Base-by-base conservation (phyloP, 2,329 filamentous ascomycete genomes). In the Fusarium denticulatum region DNA sequence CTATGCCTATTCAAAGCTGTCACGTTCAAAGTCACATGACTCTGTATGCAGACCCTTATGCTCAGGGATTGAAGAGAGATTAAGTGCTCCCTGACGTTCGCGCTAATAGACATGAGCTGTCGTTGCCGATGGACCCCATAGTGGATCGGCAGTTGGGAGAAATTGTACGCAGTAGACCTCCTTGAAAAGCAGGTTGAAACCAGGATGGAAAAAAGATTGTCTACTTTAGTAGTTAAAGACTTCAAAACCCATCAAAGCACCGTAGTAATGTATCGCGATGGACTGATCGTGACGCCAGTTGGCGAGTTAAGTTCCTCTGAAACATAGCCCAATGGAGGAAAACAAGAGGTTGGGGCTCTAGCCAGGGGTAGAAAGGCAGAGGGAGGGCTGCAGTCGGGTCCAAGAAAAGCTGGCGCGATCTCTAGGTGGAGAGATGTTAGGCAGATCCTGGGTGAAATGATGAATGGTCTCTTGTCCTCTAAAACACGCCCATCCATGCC, bases 361-460 rank as follows among this genome's bases (percentile, higher is more conserved):
- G 39, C 50, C 55, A 71, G 71, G 71, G 67, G 52, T 43, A 57
- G 60, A 56, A 42, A 50, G 56, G 42, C n/a, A 64, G 43, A 55
- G 60, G 28, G 28, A 34, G 47, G 47, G 50, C 60, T 47, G 43
- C 50, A 68, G 69, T 37, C 36, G 36, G 36, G 18, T 57, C 68
- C 39, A 67, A 55, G 57, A 67, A 69, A 57, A 73, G 60, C 64
- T 77, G 74, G 76, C 69, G 76, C 76, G 74, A 78, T 78, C 76
- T 78, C 40, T 75, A 57, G 61, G 75, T 78, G 76, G 76, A 69
- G 71, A 78, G 69, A 78, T 76, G 64, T 64, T 65, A 71, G 74
- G 60, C 64, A 76, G 76, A 67, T 74, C 67, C 65, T 69, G 36
- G 60, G 50, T 65, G 42, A 64, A 67, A 50, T 30, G 32, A 50